Base-by-base conservation (phyloP, 805 yeast genomes). In the Kluyveromyces aestuarii region DNA sequence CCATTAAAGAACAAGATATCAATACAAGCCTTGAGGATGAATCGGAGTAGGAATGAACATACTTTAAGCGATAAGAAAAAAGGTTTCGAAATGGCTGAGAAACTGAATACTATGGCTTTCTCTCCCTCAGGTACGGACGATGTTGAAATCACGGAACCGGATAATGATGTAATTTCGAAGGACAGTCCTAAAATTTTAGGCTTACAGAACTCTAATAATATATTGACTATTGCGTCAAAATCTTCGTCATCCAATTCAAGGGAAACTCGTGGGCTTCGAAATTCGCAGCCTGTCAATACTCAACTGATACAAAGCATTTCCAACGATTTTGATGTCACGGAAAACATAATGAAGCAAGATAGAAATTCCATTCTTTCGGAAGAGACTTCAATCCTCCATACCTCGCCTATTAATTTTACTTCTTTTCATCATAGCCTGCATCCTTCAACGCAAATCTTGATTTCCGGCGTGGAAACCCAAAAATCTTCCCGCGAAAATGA, bases 1-100 rank as follows among this genome's bases (percentile, higher is more conserved):
- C 55, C 52, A 25, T 30, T 33, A 37, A 43, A 44, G 45, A 43
- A 36, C 25, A 43, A 43, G 27, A 30, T 43, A 17, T 43, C 45
- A 8, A 33, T 43, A 30, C 45, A 33, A 21, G 11, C 39, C 19
- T 39, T 52, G 10, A 41, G 48, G 37, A 55, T 56, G 42, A 60
- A 53, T 17, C 8, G 35, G 7, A 30, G 4, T 30, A 30, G 35
- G 7, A 30, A 30, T 10, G 35, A 13, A 13, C 4, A 10, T 30
- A 30, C 35, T 30, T 30, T 8, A 13, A 30, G 35, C 14, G 14
- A 13, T 11, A 30, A 11, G 35, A 13, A 30, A 7, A 13, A 30
- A 13, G 14, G 14, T 30, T 30, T 11, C 7, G 35, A 13, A 30
- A 30, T 13, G 11, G 14, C 35, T 30, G 7, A 30, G 4, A 30